Conservation (phyloP, 805 yeast genomes). For the Schwanniomyces pseudopolymorphus region DNA sequence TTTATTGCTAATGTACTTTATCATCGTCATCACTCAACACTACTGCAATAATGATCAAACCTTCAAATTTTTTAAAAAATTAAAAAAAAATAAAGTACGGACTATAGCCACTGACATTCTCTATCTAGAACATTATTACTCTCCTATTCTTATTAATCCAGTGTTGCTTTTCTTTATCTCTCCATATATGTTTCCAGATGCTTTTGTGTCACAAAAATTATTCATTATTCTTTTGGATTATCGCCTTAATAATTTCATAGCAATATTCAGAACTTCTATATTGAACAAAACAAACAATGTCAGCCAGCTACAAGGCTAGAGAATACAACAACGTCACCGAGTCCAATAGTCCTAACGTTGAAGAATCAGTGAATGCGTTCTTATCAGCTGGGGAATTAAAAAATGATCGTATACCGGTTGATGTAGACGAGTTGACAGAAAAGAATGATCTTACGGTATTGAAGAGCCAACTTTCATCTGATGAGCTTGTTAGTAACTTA, state of each 20-base stretch:
- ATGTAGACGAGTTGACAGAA: constrained; percentile 6
- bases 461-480: constrained; percentile 27
- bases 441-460: constrained; percentile 21
- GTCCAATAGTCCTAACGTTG: not conserved
- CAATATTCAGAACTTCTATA: no score
- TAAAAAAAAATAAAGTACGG: no score
- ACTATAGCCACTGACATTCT: no score
- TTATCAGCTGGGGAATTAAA: not conserved
- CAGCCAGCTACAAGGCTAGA: not conserved
- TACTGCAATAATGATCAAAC: no score
- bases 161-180: no score
- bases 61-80: no score
- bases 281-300: not conserved
- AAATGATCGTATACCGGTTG: not conserved
- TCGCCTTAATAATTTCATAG: not conserved
- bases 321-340: not conserved
- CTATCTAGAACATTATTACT: no score
- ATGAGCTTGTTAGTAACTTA: constrained; percentile 25
- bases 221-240: no score
- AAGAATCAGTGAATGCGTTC: not conserved
- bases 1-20: no score
- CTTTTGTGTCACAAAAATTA: not conserved
- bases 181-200: not conserved
- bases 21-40: no score
- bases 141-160: no score